Evolutionary conservation across 1,139 yeast species (phyloP), one percentile per base, ranked within the genome.

Genomic region (Saccharomyces hybrid): DNA sequence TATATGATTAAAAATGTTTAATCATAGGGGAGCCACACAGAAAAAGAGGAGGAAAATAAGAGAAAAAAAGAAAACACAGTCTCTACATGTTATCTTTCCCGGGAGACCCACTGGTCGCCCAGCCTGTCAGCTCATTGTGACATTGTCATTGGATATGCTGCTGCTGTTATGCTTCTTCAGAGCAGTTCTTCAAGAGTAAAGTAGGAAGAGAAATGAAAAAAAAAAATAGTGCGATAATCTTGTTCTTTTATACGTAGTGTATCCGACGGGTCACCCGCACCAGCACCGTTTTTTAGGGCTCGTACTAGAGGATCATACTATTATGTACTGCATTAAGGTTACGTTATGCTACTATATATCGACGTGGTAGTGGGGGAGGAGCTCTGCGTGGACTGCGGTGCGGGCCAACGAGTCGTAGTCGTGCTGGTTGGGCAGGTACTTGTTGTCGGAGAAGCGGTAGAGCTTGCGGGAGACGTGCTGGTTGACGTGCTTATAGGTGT

Each of bases 401-500:
- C 42, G 42, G 23, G 66, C 65, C 44, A 52, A 55, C 20, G 26
- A 8, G 46, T 61, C 65, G 50, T 66, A 66, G 48, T 65, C 59
- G 23, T 63, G 52, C 23, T 51, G 50, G 3, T 49, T 51, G 8
- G 56, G 52, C 4, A 56, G 59, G 53, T 66, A 64, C 11, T 50
- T 61, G 50, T 61, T 57, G 5, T 54, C 56, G 4, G 71, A 73
- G 11, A 63, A 51, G 11, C 65, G 66, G 59, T 78, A 78, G 49
- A 78, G 58, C 5, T 66, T 62, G 48, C 79, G 69, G 26, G 80
- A 75, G 2, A 77, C 80, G 7, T 65, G 66, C 59, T 72, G 71
- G 63, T 78, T 78, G 52, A 78, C 71, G 4, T 57, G 68, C 48
- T 77, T 84, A 73, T 63, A 82, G 67, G 71, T 76, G 61, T 64